Conservation (phyloP, 345 rosid species). For the Salix purpurea region DNA sequence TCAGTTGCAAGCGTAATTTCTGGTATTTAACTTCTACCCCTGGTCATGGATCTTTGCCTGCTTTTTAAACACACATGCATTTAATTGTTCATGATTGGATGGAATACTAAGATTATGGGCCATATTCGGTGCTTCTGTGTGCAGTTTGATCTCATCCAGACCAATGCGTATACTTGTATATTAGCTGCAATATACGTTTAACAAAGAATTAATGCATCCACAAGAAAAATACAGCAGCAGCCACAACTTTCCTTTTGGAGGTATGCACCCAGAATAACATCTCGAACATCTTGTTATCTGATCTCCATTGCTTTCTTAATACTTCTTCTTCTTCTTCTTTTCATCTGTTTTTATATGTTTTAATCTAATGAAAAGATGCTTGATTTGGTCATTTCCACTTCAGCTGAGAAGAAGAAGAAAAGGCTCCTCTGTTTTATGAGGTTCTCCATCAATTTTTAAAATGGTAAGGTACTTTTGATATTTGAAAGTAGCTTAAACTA, state of each 20-base stretch:
- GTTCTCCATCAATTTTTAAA: no score
- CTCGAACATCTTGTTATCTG: neutral
- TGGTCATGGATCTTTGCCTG: neutral
- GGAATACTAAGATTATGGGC: neutral
- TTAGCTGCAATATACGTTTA: neutral
- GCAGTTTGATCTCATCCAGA: neutral
- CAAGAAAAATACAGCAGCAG: neutral
- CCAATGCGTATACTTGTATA: neutral
- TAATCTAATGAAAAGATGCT: no score
- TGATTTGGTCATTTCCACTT: no score
- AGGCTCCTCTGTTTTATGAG: no score
- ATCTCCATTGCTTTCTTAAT: no score
- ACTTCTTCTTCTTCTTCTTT: no score
- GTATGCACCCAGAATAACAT: constrained; percentile 2
- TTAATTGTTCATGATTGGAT: neutral
- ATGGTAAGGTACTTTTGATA: no score
- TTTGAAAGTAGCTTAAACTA: no score
- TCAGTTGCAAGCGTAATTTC: neutral
- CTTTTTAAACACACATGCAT: neutral
- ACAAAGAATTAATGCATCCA: neutral
- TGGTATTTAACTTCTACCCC: neutral
- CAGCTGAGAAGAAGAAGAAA: no score
- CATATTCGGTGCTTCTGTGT: neutral
- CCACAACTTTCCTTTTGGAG: neutral
- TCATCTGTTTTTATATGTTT: no score